A percentile compares a stretch with the other conserved stretches of the same genome.
Conservation (phyloP, 352 stramenopile genomes). For the Saprolegnia diclina region DNA sequence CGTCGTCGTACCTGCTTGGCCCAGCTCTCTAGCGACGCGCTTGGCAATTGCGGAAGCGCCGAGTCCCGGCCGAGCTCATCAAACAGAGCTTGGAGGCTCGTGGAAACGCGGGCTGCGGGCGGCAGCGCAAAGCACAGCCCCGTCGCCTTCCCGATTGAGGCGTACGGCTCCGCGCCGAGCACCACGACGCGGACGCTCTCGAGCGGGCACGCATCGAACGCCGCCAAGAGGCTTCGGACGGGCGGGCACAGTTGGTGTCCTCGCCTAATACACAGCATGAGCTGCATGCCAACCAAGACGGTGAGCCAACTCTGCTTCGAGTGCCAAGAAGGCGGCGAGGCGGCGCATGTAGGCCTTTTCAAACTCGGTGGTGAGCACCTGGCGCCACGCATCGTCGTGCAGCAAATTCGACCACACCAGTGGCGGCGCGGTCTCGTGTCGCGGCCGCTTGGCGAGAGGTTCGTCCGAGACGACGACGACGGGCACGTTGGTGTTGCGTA, state of each 20-base stretch:
- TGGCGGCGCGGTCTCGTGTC: neutral
- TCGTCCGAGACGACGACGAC: neutral
- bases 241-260: neutral
- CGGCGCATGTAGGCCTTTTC: neutral
- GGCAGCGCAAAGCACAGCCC: neutral
- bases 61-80: neutral
- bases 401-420: neutral
- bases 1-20: neutral
- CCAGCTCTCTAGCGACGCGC: neutral
- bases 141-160: neutral
- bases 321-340: neutral
- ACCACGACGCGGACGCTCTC: neutral
- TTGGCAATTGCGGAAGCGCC: neutral
- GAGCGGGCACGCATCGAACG: neutral
- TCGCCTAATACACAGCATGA: neutral
- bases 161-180: neutral
- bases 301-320: neutral
- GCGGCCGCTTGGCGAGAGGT: neutral
- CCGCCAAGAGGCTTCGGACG: neutral
- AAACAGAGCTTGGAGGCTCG: neutral
- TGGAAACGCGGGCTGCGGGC: neutral
- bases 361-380: neutral
- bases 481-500: neutral
- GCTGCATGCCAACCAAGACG: neutral
- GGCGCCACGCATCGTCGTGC: neutral